Conservation (phyloP, 2,329 filamentous ascomycete genomes). For the Phialophora tarda region DNA sequence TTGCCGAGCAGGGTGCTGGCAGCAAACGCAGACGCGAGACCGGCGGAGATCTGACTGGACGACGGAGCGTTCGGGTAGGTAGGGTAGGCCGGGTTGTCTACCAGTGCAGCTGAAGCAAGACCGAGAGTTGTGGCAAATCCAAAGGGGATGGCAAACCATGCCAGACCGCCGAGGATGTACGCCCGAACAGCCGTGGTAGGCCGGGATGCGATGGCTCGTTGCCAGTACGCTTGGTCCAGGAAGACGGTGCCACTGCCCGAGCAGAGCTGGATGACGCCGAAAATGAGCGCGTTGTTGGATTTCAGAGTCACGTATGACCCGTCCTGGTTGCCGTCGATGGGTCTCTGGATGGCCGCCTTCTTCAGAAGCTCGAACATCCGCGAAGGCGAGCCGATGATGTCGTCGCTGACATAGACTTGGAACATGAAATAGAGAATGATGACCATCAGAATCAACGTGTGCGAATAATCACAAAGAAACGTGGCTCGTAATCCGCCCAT, state of each 20-base stretch:
- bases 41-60: constrained; percentile 37
- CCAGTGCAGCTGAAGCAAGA: constrained; percentile 53
- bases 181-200: constrained; percentile 48
- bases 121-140: constrained; percentile 55
- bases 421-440: constrained; percentile 74
- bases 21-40: constrained; percentile 40
- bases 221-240: constrained; percentile 55
- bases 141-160: constrained; percentile 58
- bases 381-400: constrained; percentile 71
- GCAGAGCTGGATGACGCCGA: constrained; percentile 52
- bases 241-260: constrained; percentile 46
- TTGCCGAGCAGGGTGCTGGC: constrained; percentile 40
- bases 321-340: constrained; percentile 59
- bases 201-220: constrained; percentile 51
- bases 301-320: constrained; percentile 64
- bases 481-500: constrained; percentile 64
- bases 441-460: constrained; percentile 73
- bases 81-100: constrained; percentile 50
- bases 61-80: constrained; percentile 44
- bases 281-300: constrained; percentile 52
- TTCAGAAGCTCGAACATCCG: constrained; percentile 58
- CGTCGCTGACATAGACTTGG: constrained; percentile 68
- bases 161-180: constrained; percentile 52
- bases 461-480: constrained; percentile 80
- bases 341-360: constrained; percentile 51